Conservation (phyloP, 768 basidiomycete genomes). For the Macrolepiota fuliginosa region DNA sequence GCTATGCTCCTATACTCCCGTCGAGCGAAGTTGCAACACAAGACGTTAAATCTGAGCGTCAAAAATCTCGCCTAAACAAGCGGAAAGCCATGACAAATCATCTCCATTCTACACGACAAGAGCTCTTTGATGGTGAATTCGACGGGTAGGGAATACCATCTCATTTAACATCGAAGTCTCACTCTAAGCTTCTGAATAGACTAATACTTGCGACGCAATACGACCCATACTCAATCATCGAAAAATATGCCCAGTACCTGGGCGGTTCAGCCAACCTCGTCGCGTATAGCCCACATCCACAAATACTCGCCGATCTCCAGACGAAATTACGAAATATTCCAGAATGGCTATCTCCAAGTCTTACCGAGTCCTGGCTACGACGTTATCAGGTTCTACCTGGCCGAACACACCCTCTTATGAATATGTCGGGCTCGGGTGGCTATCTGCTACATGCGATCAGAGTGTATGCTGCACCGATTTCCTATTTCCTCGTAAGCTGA, state of each 20-base stretch:
- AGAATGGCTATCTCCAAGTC: slow-evolving; percentile 69
- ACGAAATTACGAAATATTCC: slow-evolving; percentile 63
- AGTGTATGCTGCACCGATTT: slow-evolving; percentile 51
- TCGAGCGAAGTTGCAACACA: slow-evolving; percentile 57
- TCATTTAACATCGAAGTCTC: neutral
- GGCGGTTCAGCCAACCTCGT: slow-evolving; percentile 86
- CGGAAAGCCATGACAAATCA: slow-evolving; percentile 68
- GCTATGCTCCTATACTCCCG: slow-evolving; percentile 62
- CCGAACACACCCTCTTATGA: slow-evolving; percentile 94
- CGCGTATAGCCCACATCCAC: slow-evolving; percentile 67
- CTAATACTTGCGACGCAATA: slow-evolving; percentile 82
- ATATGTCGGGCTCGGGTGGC: slow-evolving; percentile 83
- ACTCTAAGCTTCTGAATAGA: slow-evolving; percentile 31
- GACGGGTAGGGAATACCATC: slow-evolving; percentile 59
- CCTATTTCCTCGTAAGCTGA: neutral
- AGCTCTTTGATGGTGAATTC: slow-evolving; percentile 84
- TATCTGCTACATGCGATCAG: slow-evolving; percentile 84
- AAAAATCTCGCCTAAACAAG: slow-evolving; percentile 70
- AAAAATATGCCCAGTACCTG: slow-evolving; percentile 71
- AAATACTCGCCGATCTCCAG: slow-evolving; percentile 81
- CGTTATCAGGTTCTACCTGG: slow-evolving; percentile 95
- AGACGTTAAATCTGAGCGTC: slow-evolving; percentile 67
- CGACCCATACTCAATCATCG: slow-evolving; percentile 79
- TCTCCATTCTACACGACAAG: slow-evolving; percentile 65
- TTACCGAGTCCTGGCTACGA: slow-evolving; percentile 87